Conservation (phyloP, 208 protist genomes). For the Polymyxa betae region DNA sequence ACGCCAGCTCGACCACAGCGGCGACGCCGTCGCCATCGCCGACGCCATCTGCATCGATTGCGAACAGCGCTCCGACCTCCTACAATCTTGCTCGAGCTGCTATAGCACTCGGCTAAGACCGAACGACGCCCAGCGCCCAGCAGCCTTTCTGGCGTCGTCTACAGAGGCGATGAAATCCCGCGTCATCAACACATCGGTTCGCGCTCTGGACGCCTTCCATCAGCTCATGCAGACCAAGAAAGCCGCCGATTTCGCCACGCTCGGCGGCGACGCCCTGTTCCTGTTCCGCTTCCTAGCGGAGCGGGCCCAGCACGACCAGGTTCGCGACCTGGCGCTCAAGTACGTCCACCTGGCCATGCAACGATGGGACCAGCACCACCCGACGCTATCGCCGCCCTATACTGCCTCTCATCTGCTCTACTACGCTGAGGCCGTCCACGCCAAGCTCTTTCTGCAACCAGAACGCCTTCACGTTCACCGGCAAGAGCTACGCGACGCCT, state of each 20-base stretch:
- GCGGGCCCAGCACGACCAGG: background rate
- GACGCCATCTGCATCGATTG: background rate
- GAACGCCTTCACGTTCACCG: background rate
- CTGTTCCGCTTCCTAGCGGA: slow-evolving; percentile 26
- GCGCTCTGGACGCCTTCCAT: background rate
- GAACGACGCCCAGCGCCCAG: background rate
- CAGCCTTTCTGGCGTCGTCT: background rate
- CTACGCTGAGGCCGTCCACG: slow-evolving; percentile 50
- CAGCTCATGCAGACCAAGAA: background rate
- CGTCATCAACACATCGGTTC: background rate
- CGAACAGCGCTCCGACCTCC: background rate
- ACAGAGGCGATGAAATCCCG: background rate
- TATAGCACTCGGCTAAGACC: background rate
- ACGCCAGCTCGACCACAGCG: background rate
- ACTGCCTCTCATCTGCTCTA: background rate
- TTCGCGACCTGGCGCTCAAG: background rate
- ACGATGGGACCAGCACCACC: slow-evolving; percentile 30
- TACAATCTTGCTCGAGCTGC: background rate
- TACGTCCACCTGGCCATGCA: background rate
- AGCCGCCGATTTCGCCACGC: background rate
- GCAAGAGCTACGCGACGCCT: background rate
- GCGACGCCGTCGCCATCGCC: background rate
- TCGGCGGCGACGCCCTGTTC: slow-evolving; percentile 43
- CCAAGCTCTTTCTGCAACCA: slow-evolving; percentile 44
- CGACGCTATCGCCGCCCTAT: background rate